Percentiles rank a stretch among this genome's conserved stretches.
Conservation (phyloP, 2,329 filamentous ascomycete genomes). For the Diaporthe helianthi region DNA sequence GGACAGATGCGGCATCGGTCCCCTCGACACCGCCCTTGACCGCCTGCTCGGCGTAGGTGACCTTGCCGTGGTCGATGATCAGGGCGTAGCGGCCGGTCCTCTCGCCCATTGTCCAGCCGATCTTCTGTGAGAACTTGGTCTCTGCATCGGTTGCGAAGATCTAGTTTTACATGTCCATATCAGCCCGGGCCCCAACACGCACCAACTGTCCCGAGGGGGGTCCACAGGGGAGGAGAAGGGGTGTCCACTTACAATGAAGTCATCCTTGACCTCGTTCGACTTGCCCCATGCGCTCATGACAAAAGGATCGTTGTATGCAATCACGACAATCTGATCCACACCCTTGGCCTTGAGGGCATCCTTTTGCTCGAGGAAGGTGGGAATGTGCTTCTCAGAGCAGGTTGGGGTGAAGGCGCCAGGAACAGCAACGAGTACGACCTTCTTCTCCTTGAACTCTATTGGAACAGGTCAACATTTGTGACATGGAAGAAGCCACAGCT, state of each 20-base stretch:
- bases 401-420: constrained; percentile 84
- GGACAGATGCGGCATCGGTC: constrained; percentile 61
- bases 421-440: constrained; percentile 62
- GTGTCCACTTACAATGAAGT: constrained; percentile 60
- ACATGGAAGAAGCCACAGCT: neutral
- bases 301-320: constrained; percentile 84
- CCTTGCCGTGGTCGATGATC: constrained; percentile 82
- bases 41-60: constrained; percentile 79
- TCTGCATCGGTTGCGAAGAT: constrained; percentile 78
- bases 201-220: neutral
- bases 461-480: neutral
- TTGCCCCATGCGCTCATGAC: constrained; percentile 93
- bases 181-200: constrained; percentile 6
- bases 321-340: constrained; percentile 81
- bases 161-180: constrained; percentile 42
- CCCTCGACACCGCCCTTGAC: constrained; percentile 52
- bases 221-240: neutral
- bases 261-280: constrained; percentile 79
- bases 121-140: constrained; percentile 76
- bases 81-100: constrained; percentile 82
- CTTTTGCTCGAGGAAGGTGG: constrained; percentile 78
- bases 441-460: constrained; percentile 63
- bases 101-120: constrained; percentile 79
- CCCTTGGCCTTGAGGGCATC: constrained; percentile 78
- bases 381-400: constrained; percentile 82